Conservation (phyloP, 2,329 filamentous ascomycete genomes). For the Dendrostoma leiphaemia region DNA sequence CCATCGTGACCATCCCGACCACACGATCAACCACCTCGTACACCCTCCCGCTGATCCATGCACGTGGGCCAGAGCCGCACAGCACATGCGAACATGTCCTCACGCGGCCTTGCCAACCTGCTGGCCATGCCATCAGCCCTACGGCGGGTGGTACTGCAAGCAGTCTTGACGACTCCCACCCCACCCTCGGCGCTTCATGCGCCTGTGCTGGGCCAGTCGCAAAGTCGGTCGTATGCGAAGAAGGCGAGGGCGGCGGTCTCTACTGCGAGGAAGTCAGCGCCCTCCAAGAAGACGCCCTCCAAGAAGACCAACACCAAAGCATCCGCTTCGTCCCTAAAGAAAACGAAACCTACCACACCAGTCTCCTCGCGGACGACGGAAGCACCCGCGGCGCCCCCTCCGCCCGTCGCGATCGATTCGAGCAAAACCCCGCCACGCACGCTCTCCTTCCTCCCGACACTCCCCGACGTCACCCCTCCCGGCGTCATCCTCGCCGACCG, state of each 20-base stretch:
- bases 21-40: neutral
- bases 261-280: neutral
- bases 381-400: neutral
- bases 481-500: constrained; percentile 19
- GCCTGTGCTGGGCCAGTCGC: neutral
- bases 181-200: neutral
- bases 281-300: neutral
- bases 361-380: neutral
- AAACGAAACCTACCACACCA: neutral
- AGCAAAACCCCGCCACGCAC: constrained; percentile 16
- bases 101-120: constrained; percentile 17
- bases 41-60: neutral
- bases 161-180: constrained; percentile 8
- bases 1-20: neutral
- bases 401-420: neutral
- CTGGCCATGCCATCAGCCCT: constrained; percentile 25
- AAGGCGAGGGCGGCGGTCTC: too few relatives aligned
- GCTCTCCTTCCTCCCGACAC: constrained; percentile 28
- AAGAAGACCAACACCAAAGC: neutral
- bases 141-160: constrained; percentile 21
- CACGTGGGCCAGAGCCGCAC: constrained; percentile 13
- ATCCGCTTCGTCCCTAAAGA: neutral
- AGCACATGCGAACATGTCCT: constrained; percentile 17
- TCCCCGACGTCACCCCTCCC: constrained; percentile 23
- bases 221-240: constrained; percentile 1